A percentile compares a stretch with the other conserved stretches of the same genome.
These are phyloP conservation scores for Diplocarpon rosae DNA, from an alignment of 2,329 filamentous ascomycete species.

Conservation along the genomic window DNA sequence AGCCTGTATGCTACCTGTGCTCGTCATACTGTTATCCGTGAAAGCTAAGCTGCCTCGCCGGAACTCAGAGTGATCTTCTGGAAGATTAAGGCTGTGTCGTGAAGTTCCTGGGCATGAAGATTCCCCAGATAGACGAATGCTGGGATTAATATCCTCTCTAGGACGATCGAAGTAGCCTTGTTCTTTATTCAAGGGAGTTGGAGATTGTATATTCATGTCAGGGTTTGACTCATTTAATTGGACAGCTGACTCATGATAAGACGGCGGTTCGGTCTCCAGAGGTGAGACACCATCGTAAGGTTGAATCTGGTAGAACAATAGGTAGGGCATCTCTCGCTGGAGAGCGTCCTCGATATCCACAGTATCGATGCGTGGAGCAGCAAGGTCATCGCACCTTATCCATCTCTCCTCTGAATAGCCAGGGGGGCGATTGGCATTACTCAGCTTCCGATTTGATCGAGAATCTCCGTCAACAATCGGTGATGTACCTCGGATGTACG, in stretches of 20 bases:
- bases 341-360: conserved; percentile 71
- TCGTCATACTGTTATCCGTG: conserved; percentile 32
- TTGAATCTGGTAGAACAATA: conserved; percentile 90
- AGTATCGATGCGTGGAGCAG: conserved; percentile 55
- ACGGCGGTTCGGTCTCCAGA: conserved; percentile 34
- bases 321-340: conserved; percentile 81
- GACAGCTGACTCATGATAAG: conserved; percentile 38
- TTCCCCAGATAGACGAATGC: conserved; percentile 45
- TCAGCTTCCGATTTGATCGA: conserved; percentile 37
- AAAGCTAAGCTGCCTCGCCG: conserved; percentile 40
- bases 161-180: conserved; percentile 35
- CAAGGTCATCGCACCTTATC: conserved; percentile 89
- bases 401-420: conserved; percentile 65
- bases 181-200: conserved; percentile 1
- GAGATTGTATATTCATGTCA: no score
- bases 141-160: conserved; percentile 30
- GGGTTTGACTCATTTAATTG: no score
- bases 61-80: conserved; percentile 30
- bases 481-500: conserved; percentile 67
- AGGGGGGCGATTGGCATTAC: conserved; percentile 38
- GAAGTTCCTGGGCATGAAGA: conserved; percentile 32
- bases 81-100: conserved; percentile 36
- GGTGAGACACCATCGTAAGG: conserved; percentile 54
- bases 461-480: conserved; percentile 48
- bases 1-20: conserved; percentile 29